phyloP scores from a whole-genome alignment of 805 yeast species.

The Wickerhamomyces canadensis region DNA sequence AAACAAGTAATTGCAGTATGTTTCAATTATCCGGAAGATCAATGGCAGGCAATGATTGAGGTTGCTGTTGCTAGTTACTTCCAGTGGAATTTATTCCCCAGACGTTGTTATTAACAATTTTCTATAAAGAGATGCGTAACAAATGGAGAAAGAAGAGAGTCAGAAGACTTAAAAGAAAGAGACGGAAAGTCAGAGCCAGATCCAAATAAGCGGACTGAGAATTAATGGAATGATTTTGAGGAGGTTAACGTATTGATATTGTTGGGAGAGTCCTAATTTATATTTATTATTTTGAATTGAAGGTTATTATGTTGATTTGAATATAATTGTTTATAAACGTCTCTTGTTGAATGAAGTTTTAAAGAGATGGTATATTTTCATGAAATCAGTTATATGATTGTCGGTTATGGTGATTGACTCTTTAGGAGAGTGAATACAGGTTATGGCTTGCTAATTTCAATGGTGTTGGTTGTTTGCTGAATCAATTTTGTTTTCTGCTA shows the following conservation, averaged over 20 bases:
- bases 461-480: not conserved
- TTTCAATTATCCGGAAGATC: slow-evolving; percentile 2
- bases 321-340: no score
- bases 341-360: not conserved
- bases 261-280: not conserved
- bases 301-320: not conserved
- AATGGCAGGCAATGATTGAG: no score
- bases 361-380: not conserved
- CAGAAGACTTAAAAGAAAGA: slow-evolving; percentile 99
- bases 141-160: slow-evolving; percentile 99
- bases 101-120: slow-evolving; percentile 9
- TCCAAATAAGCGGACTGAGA: slow-evolving; percentile 74
- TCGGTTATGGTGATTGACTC: slow-evolving; percentile 1
- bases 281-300: not conserved
- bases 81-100: no score
- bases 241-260: not conserved
- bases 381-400: not conserved
- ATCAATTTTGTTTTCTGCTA: not conserved
- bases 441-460: not conserved
- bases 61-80: no score
- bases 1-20: slow-evolving; percentile 20
- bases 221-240: slow-evolving; percentile 3
- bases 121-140: slow-evolving; percentile 81
- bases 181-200: slow-evolving; percentile 99
- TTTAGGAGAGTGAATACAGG: not conserved